Evolutionary conservation across 257 asterid genomes (phyloP).

Genomic region (Thymus mandschuricus): DNA sequence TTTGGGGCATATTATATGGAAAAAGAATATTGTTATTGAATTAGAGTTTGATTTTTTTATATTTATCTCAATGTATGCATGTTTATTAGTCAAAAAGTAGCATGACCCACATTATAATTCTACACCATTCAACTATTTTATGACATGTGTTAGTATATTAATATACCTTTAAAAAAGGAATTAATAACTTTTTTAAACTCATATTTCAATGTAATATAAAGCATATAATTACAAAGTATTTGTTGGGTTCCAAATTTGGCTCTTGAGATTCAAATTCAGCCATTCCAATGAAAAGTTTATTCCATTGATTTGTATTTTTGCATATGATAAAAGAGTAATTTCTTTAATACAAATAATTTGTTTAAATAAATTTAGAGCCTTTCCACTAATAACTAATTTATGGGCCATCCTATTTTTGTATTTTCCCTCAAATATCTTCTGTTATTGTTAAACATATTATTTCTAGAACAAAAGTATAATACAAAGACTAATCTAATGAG

Average conservation of each 20-base stretch:
- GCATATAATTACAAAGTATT: neutral
- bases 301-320: neutral
- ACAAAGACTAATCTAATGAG: too few relatives aligned
- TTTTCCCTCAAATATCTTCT: too few relatives aligned
- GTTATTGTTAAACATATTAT: too few relatives aligned
- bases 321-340: neutral
- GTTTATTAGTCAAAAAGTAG: constrained; percentile 10
- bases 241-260: neutral
- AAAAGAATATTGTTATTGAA: neutral
- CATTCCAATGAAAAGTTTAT: neutral
- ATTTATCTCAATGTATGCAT: neutral
- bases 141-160: neutral
- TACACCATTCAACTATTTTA: neutral
- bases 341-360: neutral
- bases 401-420: too few relatives aligned
- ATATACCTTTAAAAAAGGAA: neutral
- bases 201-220: too few relatives aligned
- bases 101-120: neutral
- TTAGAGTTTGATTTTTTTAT: neutral
- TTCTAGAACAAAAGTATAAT: too few relatives aligned
- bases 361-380: neutral
- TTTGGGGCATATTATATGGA: constrained; percentile 24
- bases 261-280: neutral
- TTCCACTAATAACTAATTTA: too few relatives aligned
- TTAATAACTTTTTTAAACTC: too few relatives aligned